Conservation (phyloP, 2,329 filamentous ascomycete species). For the Aspergillus glaucus region DNA sequence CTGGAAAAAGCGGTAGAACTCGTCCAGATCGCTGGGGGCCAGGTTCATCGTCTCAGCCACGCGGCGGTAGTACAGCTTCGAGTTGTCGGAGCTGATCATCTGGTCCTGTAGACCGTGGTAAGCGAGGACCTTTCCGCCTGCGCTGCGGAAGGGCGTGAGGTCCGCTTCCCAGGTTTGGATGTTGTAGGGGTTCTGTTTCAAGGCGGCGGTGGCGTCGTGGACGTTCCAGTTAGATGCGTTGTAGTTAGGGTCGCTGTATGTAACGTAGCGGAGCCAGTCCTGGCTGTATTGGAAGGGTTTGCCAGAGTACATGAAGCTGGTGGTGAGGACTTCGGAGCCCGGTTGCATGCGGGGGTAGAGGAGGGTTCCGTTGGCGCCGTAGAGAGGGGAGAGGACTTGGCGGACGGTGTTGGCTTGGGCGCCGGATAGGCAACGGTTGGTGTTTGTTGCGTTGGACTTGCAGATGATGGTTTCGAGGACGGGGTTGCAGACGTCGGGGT, state of each 20-base stretch:
- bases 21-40: slow-evolving; percentile 26
- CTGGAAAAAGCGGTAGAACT: slow-evolving; percentile 45
- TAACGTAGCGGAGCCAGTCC: slow-evolving; percentile 42
- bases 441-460: slow-evolving; percentile 9
- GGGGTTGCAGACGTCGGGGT: slow-evolving; percentile 30
- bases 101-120: slow-evolving; percentile 42
- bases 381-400: slow-evolving; percentile 26
- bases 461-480: slow-evolving; percentile 28
- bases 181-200: slow-evolving; percentile 41
- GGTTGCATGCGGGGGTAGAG: slow-evolving; percentile 33
- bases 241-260: slow-evolving; percentile 38
- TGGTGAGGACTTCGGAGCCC: slow-evolving; percentile 21
- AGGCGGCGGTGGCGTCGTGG: slow-evolving; percentile 31
- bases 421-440: slow-evolving; percentile 23
- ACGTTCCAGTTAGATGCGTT: slow-evolving; percentile 32
- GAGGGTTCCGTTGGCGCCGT: slow-evolving; percentile 24
- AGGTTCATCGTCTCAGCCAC: slow-evolving; percentile 35
- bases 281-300: slow-evolving; percentile 30
- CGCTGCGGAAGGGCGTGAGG: slow-evolving; percentile 40
- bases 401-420: slow-evolving; percentile 24
- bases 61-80: slow-evolving; percentile 47
- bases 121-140: slow-evolving; percentile 37
- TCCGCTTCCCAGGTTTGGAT: slow-evolving; percentile 46
- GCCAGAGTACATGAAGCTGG: slow-evolving; percentile 30
- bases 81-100: slow-evolving; percentile 48